Evolutionary conservation across 257 asterid genomes (phyloP), one percentile per base, ranked within the genome.

Genomic region (Scutellaria baicalensis): DNA sequence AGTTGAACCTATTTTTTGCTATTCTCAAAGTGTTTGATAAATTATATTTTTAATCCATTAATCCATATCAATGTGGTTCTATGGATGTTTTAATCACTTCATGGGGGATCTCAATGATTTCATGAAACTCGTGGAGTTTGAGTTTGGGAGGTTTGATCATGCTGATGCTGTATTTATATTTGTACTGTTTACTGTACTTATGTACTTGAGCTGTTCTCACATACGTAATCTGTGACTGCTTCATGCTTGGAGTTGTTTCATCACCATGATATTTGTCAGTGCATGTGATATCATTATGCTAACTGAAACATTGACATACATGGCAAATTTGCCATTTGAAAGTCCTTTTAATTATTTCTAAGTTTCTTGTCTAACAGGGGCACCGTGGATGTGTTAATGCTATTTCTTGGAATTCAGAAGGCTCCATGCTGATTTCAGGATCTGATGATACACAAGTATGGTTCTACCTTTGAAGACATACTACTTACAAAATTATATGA

Each of bases 371-470:
- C 47, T 77, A 59, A 63, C 88, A 94, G 99, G 99, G 96, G 70
- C 99, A 94, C 81, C 87, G 64, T 66, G 91, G 99, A 60, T 94
- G 99, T 75, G 98, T 94, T 60, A 94, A 94, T 85, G 74, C 97
- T 18, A 75, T 94, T 73, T 85, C 99, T 72, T 94, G 99, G 99
- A 94, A 94, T 72, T 82, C 97, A 38, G 78, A 77, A 58, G 98
- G 98, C 76, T 89, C 98, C 13, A 78, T 94, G 73, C 76, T 94
- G 83, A 69, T 94, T 73, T 91, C 99, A 74, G 99, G 99, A 74
- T 94, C 99, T 49, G 99, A 94, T 83, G 99, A 94, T 79, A 86
- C 96, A 63, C 84, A 65, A 33, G 98, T 94, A 94, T 81, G 95
- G 58, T 75, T 36, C 72, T 79, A 48, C 56, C 14, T 11, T 65